These are phyloP conservation scores for Debaryomycetaceae sp. DNA, from an alignment of 1,139 yeast genomes.

Conservation along the genomic window DNA sequence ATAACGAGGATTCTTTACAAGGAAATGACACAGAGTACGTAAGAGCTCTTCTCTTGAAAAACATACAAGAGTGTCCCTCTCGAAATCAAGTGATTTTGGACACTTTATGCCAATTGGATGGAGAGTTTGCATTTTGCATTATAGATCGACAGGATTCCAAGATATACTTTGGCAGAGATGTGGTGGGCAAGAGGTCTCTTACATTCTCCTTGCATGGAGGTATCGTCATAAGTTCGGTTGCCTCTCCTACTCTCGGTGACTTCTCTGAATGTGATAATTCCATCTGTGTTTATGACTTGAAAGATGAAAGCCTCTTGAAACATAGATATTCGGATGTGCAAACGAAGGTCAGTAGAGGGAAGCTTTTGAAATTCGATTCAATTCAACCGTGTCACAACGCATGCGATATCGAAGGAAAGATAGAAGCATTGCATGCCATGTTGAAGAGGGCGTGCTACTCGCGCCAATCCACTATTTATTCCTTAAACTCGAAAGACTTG, in stretches of 20 bases:
- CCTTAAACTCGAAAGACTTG: constrained; percentile 34
- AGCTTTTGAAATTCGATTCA: neutral
- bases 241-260: constrained; percentile 19
- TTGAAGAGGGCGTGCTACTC: constrained; percentile 41
- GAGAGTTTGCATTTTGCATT: constrained; percentile 76
- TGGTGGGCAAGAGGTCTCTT: constrained; percentile 76
- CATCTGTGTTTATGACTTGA: constrained; percentile 41
- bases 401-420: neutral
- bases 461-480: constrained; percentile 59
- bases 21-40: constrained; percentile 35
- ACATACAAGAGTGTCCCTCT: constrained; percentile 7
- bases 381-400: neutral
- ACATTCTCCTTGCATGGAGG: constrained; percentile 38
- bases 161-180: constrained; percentile 80
- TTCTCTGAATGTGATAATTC: constrained; percentile 56
- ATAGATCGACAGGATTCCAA: constrained; percentile 32
- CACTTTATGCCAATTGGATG: constrained; percentile 47
- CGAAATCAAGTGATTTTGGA: constrained; percentile 25
- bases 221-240: constrained; percentile 47
- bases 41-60: constrained; percentile 15
- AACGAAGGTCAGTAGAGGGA: neutral
- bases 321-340: neutral
- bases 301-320: neutral
- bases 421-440: constrained; percentile 15
- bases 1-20: constrained; percentile 49